Conservation (phyloP, 2,329 filamentous ascomycete genomes). For the Aspergillus sp. region DNA sequence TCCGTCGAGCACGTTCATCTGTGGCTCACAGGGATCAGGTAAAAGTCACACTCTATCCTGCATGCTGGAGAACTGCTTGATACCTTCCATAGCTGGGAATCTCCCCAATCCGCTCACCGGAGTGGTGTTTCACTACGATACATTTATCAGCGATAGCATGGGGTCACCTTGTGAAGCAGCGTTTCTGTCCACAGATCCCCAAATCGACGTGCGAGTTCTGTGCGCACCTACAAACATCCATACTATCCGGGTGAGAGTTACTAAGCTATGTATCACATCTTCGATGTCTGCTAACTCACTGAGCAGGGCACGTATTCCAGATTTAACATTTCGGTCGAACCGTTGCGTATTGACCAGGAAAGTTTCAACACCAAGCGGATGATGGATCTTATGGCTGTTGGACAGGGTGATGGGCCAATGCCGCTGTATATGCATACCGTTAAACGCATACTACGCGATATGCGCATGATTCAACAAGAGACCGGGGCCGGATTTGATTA, state of each 20-base stretch:
- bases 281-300: not conserved
- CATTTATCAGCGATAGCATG: slow-evolving; percentile 50
- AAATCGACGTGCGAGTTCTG: slow-evolving; percentile 53
- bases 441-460: slow-evolving; percentile 56
- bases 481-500: slow-evolving; percentile 51
- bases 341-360: slow-evolving; percentile 52
- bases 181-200: slow-evolving; percentile 48
- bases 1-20: slow-evolving; percentile 50
- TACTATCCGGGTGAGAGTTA: slow-evolving; percentile 6
- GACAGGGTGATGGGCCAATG: slow-evolving; percentile 26
- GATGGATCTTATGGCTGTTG: slow-evolving; percentile 61
- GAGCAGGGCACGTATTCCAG: slow-evolving; percentile 37
- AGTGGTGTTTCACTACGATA: slow-evolving; percentile 66
- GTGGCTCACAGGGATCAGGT: slow-evolving; percentile 58
- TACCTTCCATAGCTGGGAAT: slow-evolving; percentile 44
- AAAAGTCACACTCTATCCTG: slow-evolving; percentile 42
- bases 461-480: slow-evolving; percentile 45
- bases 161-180: slow-evolving; percentile 62
- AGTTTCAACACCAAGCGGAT: slow-evolving; percentile 60
- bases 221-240: slow-evolving; percentile 56
- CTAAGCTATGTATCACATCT: no score
- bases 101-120: slow-evolving; percentile 48
- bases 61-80: slow-evolving; percentile 57
- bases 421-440: slow-evolving; percentile 62
- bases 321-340: slow-evolving; percentile 51